Evolutionary conservation across 192 early-diverging fungal genomes (phyloP), one percentile per base, ranked within the genome.

Genomic region (Rhizophagus clarus): DNA sequence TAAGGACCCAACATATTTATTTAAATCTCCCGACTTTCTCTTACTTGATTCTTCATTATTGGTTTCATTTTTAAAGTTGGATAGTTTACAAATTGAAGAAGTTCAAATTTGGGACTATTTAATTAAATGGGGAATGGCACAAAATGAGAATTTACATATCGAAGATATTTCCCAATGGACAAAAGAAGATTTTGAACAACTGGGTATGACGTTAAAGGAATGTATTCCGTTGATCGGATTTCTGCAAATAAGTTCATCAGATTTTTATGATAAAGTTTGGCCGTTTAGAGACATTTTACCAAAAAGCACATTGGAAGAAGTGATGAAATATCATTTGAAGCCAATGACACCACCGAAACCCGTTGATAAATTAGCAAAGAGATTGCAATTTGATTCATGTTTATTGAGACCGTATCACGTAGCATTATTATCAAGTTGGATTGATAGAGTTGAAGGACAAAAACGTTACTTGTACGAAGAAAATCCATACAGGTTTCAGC

Each of bases 201-300:
- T 76, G 22, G 61, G 28, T 28, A 28, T 1, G 24, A 76, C 75
- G 24, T 29, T 76, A 24, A 32, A 62, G 14, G 37, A 76, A 14
- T 76, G 75, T 64, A 20, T 76, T 26, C 75, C 75, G 17, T 28
- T 76, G 2, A 76, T 76, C 37, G 75, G 47, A 20, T 76, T 76
- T 63, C 26, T 31, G 8, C 75, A 76, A 29, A 64, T 76, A 17
- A 63, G 32, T 40, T 76, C 75, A 40, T 28, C 32, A 24, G 75
- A 76, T 45, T 76, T 76, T 64, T 76, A n/a, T 64, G 56, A 62
- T 76, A 64, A 64, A 76, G 75, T 76, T 32, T 76, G 75, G 75
- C 60, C 61, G 5, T 76, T 40, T 31, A 31, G 56, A 32, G 47
- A 15, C 29, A 61, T 76, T 40, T 51, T 76, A 45, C 61, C 75